phyloP scores from a whole-genome alignment of 441 rosid genomes.

The Aquilaria agallochum region DNA sequence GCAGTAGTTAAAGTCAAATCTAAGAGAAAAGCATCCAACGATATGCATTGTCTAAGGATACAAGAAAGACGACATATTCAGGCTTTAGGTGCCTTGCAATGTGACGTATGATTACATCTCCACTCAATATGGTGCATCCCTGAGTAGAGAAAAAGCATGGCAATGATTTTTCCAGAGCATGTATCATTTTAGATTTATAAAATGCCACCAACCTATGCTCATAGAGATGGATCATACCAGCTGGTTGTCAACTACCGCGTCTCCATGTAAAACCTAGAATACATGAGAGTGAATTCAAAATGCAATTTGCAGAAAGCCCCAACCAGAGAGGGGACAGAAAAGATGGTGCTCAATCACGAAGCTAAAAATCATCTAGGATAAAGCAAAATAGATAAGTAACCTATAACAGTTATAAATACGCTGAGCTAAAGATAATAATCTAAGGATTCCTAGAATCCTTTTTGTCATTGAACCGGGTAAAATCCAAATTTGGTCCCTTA shows the following conservation, averaged over 20 bases:
- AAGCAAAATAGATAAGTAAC: too few species aligned
- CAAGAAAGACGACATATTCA: slow-evolving; percentile 85
- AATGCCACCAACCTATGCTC: neutral
- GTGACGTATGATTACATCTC: slow-evolving; percentile 89
- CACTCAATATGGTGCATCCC: slow-evolving; percentile 97
- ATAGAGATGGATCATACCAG: slow-evolving; percentile 38
- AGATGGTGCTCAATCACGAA: neutral
- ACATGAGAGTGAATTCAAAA: slow-evolving; percentile 6
- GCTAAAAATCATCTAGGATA: slow-evolving; percentile 4
- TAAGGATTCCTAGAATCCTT: too few species aligned
- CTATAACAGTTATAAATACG: too few species aligned
- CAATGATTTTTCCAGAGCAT: neutral
- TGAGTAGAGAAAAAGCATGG: slow-evolving; percentile 18
- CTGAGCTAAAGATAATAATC: too few species aligned
- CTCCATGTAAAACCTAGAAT: slow-evolving; percentile 91
- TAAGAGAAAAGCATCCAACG: too few species aligned
- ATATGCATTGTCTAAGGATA: slow-evolving; percentile 43
- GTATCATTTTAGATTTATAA: neutral
- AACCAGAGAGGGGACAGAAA: neutral
- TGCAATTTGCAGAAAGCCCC: neutral
- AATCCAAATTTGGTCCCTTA: too few species aligned
- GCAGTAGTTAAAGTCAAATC: too few species aligned
- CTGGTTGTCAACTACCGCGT: slow-evolving; percentile 79
- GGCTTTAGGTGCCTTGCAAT: slow-evolving; percentile 82
- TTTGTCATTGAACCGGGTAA: too few species aligned